Conservation (phyloP, 768 basidiomycete species). For the Lactarius vividus region DNA sequence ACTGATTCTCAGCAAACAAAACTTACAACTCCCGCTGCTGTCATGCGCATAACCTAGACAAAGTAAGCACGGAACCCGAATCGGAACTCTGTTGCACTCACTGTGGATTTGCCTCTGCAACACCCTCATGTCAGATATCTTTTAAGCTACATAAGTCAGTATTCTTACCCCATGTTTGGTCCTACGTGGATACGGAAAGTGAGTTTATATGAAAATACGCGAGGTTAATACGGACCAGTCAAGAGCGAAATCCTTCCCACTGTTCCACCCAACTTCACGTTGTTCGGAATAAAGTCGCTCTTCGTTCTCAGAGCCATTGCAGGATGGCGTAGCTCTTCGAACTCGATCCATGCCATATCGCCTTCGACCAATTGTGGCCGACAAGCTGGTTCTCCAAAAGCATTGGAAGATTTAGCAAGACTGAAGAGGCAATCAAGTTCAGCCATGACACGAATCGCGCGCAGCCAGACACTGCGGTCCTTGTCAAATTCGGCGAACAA, state of each 20-base stretch:
- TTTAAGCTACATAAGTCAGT: background rate
- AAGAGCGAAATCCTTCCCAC: conserved; percentile 76
- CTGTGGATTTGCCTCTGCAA: conserved; percentile 72
- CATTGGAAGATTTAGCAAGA: conserved; percentile 82
- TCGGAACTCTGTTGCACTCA: conserved; percentile 32
- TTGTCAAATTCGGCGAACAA: conserved; percentile 79
- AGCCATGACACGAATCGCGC: conserved; percentile 80
- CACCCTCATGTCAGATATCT: background rate
- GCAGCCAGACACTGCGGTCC: conserved; percentile 78
- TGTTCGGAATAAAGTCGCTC: conserved; percentile 86
- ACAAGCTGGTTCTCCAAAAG: conserved; percentile 92
- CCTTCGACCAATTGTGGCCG: conserved; percentile 84
- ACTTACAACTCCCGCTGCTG: conserved; percentile 83
- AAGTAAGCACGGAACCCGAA: background rate
- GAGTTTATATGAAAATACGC: background rate
- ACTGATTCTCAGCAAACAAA: background rate
- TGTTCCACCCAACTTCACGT: conserved; percentile 80
- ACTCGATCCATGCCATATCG: conserved; percentile 79
- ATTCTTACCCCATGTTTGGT: conserved; percentile 84
- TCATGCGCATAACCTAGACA: conserved; percentile 85
- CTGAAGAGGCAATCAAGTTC: conserved; percentile 97
- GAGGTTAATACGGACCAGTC: conserved; percentile 56
- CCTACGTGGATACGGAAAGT: conserved; percentile 40
- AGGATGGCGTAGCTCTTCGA: conserved; percentile 87
- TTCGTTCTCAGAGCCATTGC: conserved; percentile 68